Evolutionary conservation across 2,329 filamentous ascomycete species (phyloP).

Genomic region (Diaporthe amygdali): DNA sequence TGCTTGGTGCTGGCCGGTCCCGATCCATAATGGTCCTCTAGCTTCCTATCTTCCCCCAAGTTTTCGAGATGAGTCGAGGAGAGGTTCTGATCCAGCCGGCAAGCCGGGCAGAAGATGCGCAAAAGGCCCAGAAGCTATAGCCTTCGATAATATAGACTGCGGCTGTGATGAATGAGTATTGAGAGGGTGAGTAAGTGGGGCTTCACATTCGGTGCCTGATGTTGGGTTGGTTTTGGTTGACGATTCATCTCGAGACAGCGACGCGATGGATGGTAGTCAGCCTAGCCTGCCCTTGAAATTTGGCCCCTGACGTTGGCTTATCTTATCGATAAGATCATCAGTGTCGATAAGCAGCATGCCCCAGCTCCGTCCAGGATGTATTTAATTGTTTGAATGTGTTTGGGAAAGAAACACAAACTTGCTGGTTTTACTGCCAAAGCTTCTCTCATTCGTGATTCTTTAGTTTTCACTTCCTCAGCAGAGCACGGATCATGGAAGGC

Average conservation of each 20-base stretch:
- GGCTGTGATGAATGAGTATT: background rate
- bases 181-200: background rate
- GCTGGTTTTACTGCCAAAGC: no score
- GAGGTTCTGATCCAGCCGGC: background rate
- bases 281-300: slow-evolving; percentile 11
- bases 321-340: slow-evolving; percentile 12
- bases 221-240: background rate
- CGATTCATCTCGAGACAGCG: background rate
- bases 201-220: background rate
- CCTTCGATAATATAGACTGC: background rate
- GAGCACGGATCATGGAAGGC: background rate
- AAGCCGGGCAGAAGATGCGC: background rate
- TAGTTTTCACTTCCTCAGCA: background rate
- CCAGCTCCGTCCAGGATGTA: no score
- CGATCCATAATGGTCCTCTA: slow-evolving; percentile 21
- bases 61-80: background rate
- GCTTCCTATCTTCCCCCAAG: background rate
- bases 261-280: background rate
- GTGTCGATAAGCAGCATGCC: background rate
- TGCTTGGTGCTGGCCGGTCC: slow-evolving; percentile 21
- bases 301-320: background rate
- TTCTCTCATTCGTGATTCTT: background rate
- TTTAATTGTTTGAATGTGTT: no score
- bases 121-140: background rate
- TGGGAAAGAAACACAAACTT: background rate